These are phyloP conservation scores for Helicocarpus griseus DNA, from an alignment of 2,329 filamentous ascomycete genomes.

Conservation along the genomic window DNA sequence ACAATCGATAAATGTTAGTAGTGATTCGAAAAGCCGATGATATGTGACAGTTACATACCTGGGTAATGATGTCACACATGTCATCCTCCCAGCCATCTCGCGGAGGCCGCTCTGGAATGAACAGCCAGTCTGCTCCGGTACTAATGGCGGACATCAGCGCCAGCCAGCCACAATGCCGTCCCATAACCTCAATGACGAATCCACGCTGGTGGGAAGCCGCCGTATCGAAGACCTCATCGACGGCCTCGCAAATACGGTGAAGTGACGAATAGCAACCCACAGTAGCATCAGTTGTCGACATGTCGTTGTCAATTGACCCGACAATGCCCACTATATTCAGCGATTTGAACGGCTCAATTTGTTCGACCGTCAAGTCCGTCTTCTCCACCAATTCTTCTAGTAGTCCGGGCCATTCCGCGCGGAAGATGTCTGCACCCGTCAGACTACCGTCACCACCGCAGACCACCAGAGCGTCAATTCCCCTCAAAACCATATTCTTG, in stretches of 20 bases:
- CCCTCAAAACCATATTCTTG: slow-evolving; percentile 86
- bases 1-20: slow-evolving; percentile 8
- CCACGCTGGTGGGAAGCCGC: slow-evolving; percentile 93
- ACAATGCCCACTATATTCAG: slow-evolving; percentile 96
- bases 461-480: slow-evolving; percentile 92
- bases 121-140: slow-evolving; percentile 91
- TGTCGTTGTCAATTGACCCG: slow-evolving; percentile 96
- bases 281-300: slow-evolving; percentile 92
- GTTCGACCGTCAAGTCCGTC: slow-evolving; percentile 59
- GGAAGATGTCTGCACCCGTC: slow-evolving; percentile 90
- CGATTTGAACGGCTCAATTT: slow-evolving; percentile 67
- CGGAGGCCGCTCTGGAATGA: slow-evolving; percentile 90
- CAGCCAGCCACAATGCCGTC: slow-evolving; percentile 93
- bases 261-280: slow-evolving; percentile 95
- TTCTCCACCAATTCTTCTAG: slow-evolving; percentile 72
- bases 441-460: slow-evolving; percentile 95
- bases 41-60: slow-evolving; percentile 39
- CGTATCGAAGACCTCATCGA: slow-evolving; percentile 87
- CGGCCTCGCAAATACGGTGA: slow-evolving; percentile 84
- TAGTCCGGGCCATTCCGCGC: slow-evolving; percentile 82
- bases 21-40: neutral
- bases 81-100: slow-evolving; percentile 79
- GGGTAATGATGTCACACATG: slow-evolving; percentile 69
- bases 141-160: slow-evolving; percentile 93
- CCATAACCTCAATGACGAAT: slow-evolving; percentile 98